Evolutionary conservation across 73 alveolate genomes (phyloP).

Genomic region (Blepharisma japonicum): DNA sequence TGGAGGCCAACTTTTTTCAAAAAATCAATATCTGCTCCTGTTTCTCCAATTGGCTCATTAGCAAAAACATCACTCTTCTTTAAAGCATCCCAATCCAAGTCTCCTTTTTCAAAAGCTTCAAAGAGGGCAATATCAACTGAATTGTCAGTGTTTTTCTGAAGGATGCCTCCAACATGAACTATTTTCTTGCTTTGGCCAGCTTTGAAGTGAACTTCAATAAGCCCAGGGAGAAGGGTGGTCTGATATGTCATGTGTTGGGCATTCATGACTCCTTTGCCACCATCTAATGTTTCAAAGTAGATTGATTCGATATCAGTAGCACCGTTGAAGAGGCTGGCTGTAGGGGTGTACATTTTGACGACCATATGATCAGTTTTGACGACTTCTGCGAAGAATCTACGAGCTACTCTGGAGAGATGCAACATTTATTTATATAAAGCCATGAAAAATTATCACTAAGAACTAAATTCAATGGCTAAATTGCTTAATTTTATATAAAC

Average conservation of each 20-base stretch:
- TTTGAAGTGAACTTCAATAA: neutral
- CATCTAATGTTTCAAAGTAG: neutral
- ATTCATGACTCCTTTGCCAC: conserved; percentile 9
- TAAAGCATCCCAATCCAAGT: conserved; percentile 21
- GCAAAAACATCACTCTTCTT: conserved; percentile 24
- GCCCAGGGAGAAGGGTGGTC: conserved; percentile 11
- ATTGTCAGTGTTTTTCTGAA: conserved; percentile 22
- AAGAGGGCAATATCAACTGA: conserved; percentile 21
- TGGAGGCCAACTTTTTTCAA: neutral
- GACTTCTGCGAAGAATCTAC: conserved; percentile 9
- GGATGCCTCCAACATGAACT: conserved; percentile 9
- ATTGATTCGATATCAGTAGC: conserved; percentile 6
- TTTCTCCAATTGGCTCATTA: conserved; percentile 8
- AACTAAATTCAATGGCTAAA: too few species aligned
- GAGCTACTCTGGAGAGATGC: conserved; percentile 35
- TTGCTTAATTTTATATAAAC: too few species aligned
- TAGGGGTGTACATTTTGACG: conserved; percentile 4
- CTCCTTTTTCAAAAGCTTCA: conserved; percentile 27
- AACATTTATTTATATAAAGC: too few species aligned
- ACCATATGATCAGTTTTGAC: neutral
- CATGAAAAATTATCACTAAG: too few species aligned
- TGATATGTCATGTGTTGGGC: neutral
- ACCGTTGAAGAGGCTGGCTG: neutral
- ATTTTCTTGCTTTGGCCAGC: neutral
- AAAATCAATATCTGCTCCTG: neutral